phyloP scores from a whole-genome alignment of 352 stramenopile species.

The Pythium coloratum region DNA sequence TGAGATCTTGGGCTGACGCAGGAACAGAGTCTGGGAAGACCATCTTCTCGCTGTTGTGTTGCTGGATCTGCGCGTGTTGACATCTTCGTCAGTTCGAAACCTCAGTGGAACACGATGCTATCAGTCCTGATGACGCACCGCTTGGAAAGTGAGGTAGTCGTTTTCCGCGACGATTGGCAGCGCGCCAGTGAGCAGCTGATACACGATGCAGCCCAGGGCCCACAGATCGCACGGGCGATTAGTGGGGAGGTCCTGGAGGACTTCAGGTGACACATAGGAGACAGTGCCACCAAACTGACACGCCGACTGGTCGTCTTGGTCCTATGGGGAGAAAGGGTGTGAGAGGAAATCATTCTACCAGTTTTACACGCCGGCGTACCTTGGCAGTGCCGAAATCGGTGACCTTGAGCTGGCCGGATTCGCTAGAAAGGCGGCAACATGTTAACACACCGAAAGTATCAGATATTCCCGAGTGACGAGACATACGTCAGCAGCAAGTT shows the following conservation, averaged over 20 bases:
- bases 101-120: not conserved
- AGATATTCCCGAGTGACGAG: not conserved
- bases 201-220: conserved; percentile 91
- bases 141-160: conserved; percentile 91
- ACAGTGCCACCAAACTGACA: conserved; percentile 90
- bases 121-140: conserved; percentile 35
- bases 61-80: conserved; percentile 58
- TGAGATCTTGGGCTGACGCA: conserved; percentile 67
- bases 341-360: not conserved
- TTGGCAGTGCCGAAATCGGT: conserved; percentile 90
- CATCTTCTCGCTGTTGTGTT: conserved; percentile 77
- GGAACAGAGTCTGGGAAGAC: conserved; percentile 71
- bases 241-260: conserved; percentile 83
- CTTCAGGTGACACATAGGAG: conserved; percentile 91
- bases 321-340: conserved; percentile 28
- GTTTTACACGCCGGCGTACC: conserved; percentile 25
- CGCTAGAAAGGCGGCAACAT: not conserved
- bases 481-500: conserved; percentile 83
- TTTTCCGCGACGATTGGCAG: conserved; percentile 89
- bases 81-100: not conserved
- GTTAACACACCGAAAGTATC: conserved; percentile 2
- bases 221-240: conserved; percentile 86
- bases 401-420: conserved; percentile 84
- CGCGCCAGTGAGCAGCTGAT: conserved; percentile 83
- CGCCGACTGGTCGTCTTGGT: conserved; percentile 57